phyloP scores from a whole-genome alignment of 345 rosid genomes.

The Abelmoschus esculentus region DNA sequence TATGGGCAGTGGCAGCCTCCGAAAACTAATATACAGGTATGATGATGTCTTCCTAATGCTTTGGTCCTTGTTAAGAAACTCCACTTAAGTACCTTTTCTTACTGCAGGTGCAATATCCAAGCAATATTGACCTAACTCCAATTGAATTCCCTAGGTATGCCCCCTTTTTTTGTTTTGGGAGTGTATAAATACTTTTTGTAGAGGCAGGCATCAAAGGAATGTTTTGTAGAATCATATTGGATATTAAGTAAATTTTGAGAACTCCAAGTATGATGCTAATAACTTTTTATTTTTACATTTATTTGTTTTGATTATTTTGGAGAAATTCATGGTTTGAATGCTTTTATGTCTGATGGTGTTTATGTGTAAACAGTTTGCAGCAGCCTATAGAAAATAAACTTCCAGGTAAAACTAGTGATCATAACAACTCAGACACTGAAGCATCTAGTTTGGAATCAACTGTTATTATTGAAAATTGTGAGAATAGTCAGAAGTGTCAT shows the following conservation, averaged over 20 bases:
- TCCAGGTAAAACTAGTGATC: conserved; percentile 29
- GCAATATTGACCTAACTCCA: conserved; percentile 66
- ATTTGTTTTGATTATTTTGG: conserved; percentile 1
- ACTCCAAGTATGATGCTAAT: not conserved
- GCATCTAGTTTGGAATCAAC: conserved; percentile 30
- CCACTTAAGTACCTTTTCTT: conserved; percentile 19
- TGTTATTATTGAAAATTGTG: conserved; percentile 22
- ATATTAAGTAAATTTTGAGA: not conserved
- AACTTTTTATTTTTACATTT: not conserved
- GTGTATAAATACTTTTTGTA: not conserved
- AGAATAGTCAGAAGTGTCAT: conserved; percentile 27
- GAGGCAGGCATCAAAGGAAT: conserved; percentile 5
- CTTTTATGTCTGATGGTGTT: conserved; percentile 18
- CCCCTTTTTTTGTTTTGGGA: conserved; percentile 11
- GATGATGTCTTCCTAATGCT: conserved; percentile 9
- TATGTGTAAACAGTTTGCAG: conserved; percentile 37
- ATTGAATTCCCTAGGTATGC: conserved; percentile 76
- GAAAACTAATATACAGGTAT: conserved; percentile 47
- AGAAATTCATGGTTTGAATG: conserved; percentile 9
- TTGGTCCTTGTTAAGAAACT: conserved; percentile 5
- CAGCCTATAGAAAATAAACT: conserved; percentile 33
- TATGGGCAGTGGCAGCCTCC: conserved; percentile 83
- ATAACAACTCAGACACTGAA: conserved; percentile 34
- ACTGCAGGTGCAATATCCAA: conserved; percentile 74
- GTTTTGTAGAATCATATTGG: not conserved